Evolutionary conservation across 2,329 filamentous ascomycete genomes (phyloP).

Genomic region (Paecilomyces niveus): DNA sequence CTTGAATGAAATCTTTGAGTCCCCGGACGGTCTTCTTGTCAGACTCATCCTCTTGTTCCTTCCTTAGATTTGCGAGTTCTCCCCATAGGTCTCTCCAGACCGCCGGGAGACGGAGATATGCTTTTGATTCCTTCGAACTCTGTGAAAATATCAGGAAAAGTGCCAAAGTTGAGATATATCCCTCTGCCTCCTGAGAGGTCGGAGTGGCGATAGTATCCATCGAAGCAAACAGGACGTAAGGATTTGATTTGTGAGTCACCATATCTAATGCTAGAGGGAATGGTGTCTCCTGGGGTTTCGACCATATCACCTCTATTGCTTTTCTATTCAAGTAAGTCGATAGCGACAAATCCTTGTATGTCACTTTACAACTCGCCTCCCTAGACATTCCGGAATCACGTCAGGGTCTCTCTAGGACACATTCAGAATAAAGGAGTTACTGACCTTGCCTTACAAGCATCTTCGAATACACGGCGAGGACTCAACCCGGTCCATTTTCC

Average conservation of each 20-base stretch:
- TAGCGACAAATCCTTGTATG: conserved; percentile 63
- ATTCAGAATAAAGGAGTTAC: conserved; percentile 2
- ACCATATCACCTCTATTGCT: conserved; percentile 68
- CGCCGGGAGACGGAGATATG: conserved; percentile 67
- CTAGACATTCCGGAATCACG: conserved; percentile 34
- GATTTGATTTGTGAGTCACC: conserved; percentile 39
- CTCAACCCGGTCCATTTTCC: conserved; percentile 72
- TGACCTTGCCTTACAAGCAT: conserved; percentile 75
- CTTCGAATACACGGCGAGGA: conserved; percentile 71
- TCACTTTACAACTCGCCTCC: conserved; percentile 62
- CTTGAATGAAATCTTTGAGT: conserved; percentile 43
- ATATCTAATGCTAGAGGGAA: conserved; percentile 36
- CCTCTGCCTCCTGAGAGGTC: conserved; percentile 74
- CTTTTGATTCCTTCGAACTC: conserved; percentile 79
- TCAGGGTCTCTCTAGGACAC: neutral
- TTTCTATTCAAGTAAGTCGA: conserved; percentile 70
- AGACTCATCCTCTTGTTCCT: conserved; percentile 59
- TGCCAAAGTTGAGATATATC: conserved; percentile 72
- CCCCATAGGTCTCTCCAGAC: conserved; percentile 81
- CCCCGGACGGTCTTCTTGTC: conserved; percentile 64
- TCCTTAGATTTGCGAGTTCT: conserved; percentile 66
- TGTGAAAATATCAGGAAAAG: conserved; percentile 74
- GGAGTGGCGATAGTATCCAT: conserved; percentile 71
- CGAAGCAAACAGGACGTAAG: conserved; percentile 53
- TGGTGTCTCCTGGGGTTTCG: conserved; percentile 58